Conservation (phyloP, 106 monocot species). For the Amphibolis antarctica region DNA sequence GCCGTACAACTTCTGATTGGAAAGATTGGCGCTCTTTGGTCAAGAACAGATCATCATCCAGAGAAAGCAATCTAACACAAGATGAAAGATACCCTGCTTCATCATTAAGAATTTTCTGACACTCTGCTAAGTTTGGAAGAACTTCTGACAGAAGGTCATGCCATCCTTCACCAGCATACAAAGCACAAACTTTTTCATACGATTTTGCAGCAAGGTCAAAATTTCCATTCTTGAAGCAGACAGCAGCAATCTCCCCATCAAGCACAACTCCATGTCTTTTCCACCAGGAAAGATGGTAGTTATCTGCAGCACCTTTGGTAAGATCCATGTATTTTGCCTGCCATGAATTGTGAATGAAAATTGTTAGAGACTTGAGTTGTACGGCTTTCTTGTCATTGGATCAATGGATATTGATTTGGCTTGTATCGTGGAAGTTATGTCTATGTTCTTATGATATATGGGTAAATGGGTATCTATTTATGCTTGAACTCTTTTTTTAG, state of each 20-base stretch:
- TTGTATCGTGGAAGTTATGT: too few relatives aligned
- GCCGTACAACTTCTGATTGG: conserved; percentile 76
- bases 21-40: conserved; percentile 76
- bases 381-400: too few relatives aligned
- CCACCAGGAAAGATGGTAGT: conserved; percentile 97
- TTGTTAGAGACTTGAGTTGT: too few relatives aligned
- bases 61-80: conserved; percentile 79
- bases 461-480: too few relatives aligned
- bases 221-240: conserved; percentile 81
- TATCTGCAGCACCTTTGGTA: conserved; percentile 97
- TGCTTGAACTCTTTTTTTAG: too few relatives aligned
- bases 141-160: conserved; percentile 82
- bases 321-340: conserved; percentile 92
- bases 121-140: conserved; percentile 89
- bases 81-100: conserved; percentile 89
- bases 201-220: conserved; percentile 91
- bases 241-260: conserved; percentile 91
- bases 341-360: neutral
- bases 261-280: conserved; percentile 95
- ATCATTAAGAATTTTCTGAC: conserved; percentile 92
- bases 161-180: conserved; percentile 99
- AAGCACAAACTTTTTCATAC: conserved; percentile 96
- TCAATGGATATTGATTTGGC: too few relatives aligned
- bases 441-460: too few relatives aligned
- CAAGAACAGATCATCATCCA: conserved; percentile 61